These are phyloP conservation scores for Boletellus dicymbophilus DNA, from an alignment of 1,284 basidiomycete genomes.

Conservation along the genomic window DNA sequence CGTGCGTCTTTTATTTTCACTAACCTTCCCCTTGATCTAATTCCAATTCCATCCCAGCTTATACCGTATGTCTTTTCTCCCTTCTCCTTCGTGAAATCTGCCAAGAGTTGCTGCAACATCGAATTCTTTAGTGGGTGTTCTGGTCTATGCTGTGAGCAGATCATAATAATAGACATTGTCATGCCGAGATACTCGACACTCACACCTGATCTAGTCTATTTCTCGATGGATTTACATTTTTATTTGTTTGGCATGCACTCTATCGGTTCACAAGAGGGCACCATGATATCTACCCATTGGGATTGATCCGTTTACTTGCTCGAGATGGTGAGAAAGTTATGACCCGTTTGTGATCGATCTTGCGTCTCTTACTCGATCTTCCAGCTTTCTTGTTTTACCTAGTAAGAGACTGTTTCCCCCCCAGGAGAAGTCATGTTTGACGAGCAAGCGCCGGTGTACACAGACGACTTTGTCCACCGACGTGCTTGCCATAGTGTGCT, in stretches of 20 bases:
- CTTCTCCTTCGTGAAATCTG: not conserved
- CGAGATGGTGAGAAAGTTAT: constrained; percentile 18
- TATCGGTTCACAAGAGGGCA: not conserved
- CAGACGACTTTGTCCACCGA: constrained; percentile 19
- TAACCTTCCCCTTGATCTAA: not conserved
- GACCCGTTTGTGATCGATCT: not conserved
- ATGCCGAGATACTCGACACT: not conserved
- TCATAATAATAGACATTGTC: not conserved
- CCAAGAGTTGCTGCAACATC: not conserved
- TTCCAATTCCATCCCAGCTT: constrained; percentile 7
- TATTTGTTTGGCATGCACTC: constrained; percentile 5
- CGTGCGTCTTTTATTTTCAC: constrained; percentile 11
- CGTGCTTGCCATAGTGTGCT: constrained; percentile 11
- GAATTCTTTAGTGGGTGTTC: constrained; percentile 16
- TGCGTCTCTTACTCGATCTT: not conserved
- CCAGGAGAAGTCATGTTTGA: no score
- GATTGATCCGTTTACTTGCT: constrained; percentile 12
- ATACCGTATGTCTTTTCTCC: constrained; percentile 11
- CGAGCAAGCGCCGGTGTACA: no score
- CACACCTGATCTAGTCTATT: constrained; percentile 6
- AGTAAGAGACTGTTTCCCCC: constrained; percentile 12
- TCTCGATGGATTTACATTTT: constrained; percentile 19
- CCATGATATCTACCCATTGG: constrained; percentile 4
- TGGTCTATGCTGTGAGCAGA: constrained; percentile 14
- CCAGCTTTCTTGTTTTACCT: constrained; percentile 21